Evolutionary conservation across 805 yeast species (phyloP).

Genomic region (Candida boleticola): DNA sequence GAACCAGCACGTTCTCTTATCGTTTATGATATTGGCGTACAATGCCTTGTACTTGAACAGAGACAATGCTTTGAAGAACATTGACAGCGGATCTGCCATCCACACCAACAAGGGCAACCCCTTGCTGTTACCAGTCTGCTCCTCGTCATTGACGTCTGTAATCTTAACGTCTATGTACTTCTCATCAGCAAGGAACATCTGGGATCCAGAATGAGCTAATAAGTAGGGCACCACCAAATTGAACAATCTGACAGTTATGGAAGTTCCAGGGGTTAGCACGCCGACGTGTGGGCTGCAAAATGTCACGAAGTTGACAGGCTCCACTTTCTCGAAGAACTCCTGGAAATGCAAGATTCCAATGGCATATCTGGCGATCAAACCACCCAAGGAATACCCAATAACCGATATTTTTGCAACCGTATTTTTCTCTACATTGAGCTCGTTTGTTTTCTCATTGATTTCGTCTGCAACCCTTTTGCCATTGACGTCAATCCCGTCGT

Average conservation of each 20-base stretch:
- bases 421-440: constrained; percentile 14
- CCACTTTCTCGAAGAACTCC: constrained; percentile 50
- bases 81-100: constrained; percentile 63
- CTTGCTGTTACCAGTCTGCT: constrained; percentile 7
- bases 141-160: background rate
- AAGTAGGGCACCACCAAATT: constrained; percentile 63
- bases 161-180: constrained; percentile 9
- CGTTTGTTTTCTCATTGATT: constrained; percentile 33
- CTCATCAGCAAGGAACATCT: constrained; percentile 59
- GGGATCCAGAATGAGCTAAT: constrained; percentile 71
- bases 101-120: constrained; percentile 55
- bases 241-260: constrained; percentile 51
- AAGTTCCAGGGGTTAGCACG: constrained; percentile 51
- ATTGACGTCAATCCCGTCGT: constrained; percentile 85
- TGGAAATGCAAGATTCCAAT: constrained; percentile 50
- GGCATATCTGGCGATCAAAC: constrained; percentile 39
- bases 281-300: constrained; percentile 63
- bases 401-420: constrained; percentile 35
- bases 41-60: constrained; percentile 53
- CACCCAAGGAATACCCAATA: constrained; percentile 44
- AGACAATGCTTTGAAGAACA: constrained; percentile 56
- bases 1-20: constrained; percentile 80
- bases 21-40: constrained; percentile 78
- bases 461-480: constrained; percentile 75
- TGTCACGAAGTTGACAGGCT: constrained; percentile 56